Evolutionary conservation across 306 rosid genomes (phyloP).

Genomic region (Quercus suber): DNA sequence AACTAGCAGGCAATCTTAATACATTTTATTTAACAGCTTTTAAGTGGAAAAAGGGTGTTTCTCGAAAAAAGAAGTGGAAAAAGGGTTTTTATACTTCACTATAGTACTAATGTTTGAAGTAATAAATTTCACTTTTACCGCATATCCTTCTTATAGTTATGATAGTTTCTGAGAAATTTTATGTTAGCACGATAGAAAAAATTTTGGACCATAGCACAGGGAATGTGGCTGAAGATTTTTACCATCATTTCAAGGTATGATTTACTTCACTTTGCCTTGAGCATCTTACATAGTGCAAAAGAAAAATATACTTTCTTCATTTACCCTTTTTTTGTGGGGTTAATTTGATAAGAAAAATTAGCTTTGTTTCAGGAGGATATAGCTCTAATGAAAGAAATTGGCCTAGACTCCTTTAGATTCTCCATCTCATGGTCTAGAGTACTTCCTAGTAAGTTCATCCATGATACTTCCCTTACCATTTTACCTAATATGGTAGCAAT

Average conservation of each 20-base stretch:
- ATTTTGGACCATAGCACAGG: slow-evolving; percentile 41
- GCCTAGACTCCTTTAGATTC: slow-evolving; percentile 49
- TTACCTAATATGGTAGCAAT: neutral
- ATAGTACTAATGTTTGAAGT: too few relatives aligned
- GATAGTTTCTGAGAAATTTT: neutral
- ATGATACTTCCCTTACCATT: neutral
- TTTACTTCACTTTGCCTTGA: neutral
- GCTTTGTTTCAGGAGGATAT: slow-evolving; percentile 32
- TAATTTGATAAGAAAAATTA: neutral
- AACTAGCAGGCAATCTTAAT: too few relatives aligned
- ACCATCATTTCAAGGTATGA: slow-evolving; percentile 40
- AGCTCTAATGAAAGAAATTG: slow-evolving; percentile 41
- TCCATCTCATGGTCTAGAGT: slow-evolving; percentile 61
- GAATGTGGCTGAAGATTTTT: slow-evolving; percentile 30
- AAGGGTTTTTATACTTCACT: too few relatives aligned
- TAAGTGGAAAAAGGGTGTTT: too few relatives aligned
- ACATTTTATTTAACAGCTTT: too few relatives aligned
- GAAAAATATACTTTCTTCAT: too few relatives aligned
- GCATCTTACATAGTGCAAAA: too few relatives aligned
- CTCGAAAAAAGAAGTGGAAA: too few relatives aligned
- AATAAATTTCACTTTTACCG: too few relatives aligned
- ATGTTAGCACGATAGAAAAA: slow-evolving; percentile 30
- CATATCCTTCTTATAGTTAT: neutral
- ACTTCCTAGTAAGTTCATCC: slow-evolving; percentile 37
- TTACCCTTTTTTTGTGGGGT: neutral